These are phyloP conservation scores for Annona squamosa DNA, from an alignment of 164 flowering plant genomes.

Conservation along the genomic window DNA sequence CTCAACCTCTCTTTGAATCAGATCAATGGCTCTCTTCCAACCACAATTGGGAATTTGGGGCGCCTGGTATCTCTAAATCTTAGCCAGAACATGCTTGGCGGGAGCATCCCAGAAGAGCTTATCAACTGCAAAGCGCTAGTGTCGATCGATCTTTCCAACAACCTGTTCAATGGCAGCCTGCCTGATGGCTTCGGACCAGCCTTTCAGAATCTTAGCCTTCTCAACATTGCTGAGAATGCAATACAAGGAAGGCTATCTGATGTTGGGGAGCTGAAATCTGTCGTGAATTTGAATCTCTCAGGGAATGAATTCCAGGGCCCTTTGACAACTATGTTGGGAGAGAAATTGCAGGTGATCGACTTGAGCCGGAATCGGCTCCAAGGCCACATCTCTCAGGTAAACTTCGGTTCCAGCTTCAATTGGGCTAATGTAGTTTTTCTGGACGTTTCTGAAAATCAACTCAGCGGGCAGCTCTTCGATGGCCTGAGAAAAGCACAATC, in stretches of 20 bases:
- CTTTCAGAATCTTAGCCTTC: constrained; percentile 45
- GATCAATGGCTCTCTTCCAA: constrained; percentile 52
- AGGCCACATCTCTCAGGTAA: constrained; percentile 70
- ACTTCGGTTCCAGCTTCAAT: constrained; percentile 41
- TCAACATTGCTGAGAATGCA: constrained; percentile 63
- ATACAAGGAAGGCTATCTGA: constrained; percentile 53
- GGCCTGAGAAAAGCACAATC: constrained; percentile 37
- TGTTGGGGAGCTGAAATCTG: constrained; percentile 40
- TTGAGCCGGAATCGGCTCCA: constrained; percentile 71
- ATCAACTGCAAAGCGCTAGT: constrained; percentile 41
- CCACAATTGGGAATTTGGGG: constrained; percentile 73
- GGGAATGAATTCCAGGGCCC: constrained; percentile 66
- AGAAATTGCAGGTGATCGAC: constrained; percentile 52
- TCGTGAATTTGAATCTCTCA: constrained; percentile 57
- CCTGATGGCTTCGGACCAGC: constrained; percentile 61
- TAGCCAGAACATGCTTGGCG: constrained; percentile 40
- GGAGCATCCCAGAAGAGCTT: constrained; percentile 46
- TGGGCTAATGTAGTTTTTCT: constrained; percentile 55
- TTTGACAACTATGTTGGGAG: constrained; percentile 41
- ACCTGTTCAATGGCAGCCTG: constrained; percentile 45
- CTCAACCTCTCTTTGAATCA: constrained; percentile 64
- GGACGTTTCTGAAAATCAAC: constrained; percentile 65
- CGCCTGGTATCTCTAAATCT: constrained; percentile 50
- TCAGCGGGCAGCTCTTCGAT: constrained; percentile 54
- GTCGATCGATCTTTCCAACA: constrained; percentile 49